These are phyloP conservation scores for Fomitiporia mediterranea DNA, from an alignment of 1,284 basidiomycete genomes.

Conservation along the genomic window DNA sequence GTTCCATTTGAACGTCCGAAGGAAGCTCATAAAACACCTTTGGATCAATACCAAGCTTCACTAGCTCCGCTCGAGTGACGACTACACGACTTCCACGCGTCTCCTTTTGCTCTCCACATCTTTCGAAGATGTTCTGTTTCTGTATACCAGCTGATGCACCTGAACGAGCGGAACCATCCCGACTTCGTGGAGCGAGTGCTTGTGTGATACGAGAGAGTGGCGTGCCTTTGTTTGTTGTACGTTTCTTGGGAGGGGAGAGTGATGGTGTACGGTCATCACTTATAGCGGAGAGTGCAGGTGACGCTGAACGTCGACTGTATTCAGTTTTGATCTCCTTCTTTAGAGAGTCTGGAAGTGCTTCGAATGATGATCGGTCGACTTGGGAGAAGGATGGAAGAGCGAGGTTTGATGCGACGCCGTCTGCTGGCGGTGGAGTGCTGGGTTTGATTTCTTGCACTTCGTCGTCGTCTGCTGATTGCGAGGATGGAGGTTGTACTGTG, in stretches of 20 bases:
- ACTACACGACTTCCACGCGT: constrained; percentile 31
- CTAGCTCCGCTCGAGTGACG: constrained; percentile 45
- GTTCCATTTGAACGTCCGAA: constrained; percentile 64
- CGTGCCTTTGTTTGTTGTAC: constrained; percentile 18
- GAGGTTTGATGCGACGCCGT: constrained; percentile 15
- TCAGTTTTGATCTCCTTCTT: constrained; percentile 65
- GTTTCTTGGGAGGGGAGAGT: constrained; percentile 9
- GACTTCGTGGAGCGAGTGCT: constrained; percentile 53
- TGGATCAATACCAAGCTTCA: constrained; percentile 63
- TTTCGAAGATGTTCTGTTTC: constrained; percentile 19
- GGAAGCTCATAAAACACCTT: constrained; percentile 66
- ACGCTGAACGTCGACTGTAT: constrained; percentile 54
- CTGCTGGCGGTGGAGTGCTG: constrained; percentile 12
- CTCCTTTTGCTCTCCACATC: constrained; percentile 21
- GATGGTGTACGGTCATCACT: constrained; percentile 12
- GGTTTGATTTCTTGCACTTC: constrained; percentile 22
- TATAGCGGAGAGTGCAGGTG: constrained; percentile 32
- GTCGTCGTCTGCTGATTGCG: constrained; percentile 34
- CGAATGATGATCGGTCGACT: constrained; percentile 67
- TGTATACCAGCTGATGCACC: constrained; percentile 37
- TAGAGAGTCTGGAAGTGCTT: constrained; percentile 67
- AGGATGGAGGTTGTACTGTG: constrained; percentile 32
- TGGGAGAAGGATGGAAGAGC: constrained; percentile 70
- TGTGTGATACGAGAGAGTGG: constrained; percentile 40
- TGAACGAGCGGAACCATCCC: constrained; percentile 35